Evolutionary conservation across 116 monocot species (phyloP).

Genomic region (Iris pallida): DNA sequence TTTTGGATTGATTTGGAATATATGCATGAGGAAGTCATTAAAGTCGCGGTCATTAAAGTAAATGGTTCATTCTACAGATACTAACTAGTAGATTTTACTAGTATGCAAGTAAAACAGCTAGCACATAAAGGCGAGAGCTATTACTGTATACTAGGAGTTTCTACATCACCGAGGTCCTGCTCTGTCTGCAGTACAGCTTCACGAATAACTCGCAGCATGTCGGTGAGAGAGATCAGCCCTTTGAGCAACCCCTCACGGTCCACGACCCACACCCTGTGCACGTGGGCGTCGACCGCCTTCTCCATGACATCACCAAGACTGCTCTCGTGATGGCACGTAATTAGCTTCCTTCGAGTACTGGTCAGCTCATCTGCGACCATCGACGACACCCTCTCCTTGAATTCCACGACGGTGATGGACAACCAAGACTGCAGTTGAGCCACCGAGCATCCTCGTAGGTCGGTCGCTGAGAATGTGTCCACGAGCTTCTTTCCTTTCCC

Average conservation of each 20-base stretch:
- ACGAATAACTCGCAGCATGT: conserved; percentile 44
- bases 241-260: conserved; percentile 34
- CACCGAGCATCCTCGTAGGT: conserved; percentile 45
- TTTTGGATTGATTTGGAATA: too few relatives aligned
- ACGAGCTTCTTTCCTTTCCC: conserved; percentile 51
- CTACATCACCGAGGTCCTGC: background rate
- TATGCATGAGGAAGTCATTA: too few relatives aligned
- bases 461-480: conserved; percentile 59
- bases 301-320: conserved; percentile 47
- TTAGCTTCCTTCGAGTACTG: conserved; percentile 2
- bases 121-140: too few relatives aligned
- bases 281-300: conserved; percentile 29
- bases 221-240: conserved; percentile 63
- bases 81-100: too few relatives aligned
- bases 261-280: conserved; percentile 76
- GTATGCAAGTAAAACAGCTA: background rate
- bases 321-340: conserved; percentile 47
- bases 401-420: conserved; percentile 28
- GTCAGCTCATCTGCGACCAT: background rate
- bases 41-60: too few relatives aligned
- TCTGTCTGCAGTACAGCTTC: conserved; percentile 32
- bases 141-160: background rate
- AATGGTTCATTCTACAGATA: too few relatives aligned
- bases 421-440: conserved; percentile 40
- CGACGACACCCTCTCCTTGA: conserved; percentile 30